A percentile compares a stretch with the other conserved stretches of the same genome.
phyloP scores from a whole-genome alignment of 805 yeast genomes.

The Kuraishia piskuri region DNA sequence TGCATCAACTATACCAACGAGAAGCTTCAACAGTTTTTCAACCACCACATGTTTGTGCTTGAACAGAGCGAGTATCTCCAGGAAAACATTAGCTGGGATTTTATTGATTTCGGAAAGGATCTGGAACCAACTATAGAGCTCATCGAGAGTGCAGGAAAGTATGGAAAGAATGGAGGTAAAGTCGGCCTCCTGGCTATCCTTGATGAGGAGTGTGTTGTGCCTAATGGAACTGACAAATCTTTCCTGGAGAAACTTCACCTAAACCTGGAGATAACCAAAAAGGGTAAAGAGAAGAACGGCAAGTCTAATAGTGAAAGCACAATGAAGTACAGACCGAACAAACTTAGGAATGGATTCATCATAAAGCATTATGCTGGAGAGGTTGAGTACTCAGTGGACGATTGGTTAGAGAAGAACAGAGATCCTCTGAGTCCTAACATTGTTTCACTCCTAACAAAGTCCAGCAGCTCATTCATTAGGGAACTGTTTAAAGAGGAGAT shows the following conservation, averaged over 20 bases:
- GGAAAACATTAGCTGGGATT: slow-evolving; percentile 58
- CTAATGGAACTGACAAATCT: slow-evolving; percentile 75
- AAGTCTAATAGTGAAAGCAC: not conserved
- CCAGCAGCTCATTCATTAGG: slow-evolving; percentile 48
- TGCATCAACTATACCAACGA: slow-evolving; percentile 57
- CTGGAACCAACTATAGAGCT: slow-evolving; percentile 90
- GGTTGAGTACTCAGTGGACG: slow-evolving; percentile 87
- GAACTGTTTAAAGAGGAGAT: slow-evolving; percentile 39
- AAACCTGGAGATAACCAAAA: slow-evolving; percentile 45
- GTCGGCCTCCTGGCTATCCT: slow-evolving; percentile 80
- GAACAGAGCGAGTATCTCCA: slow-evolving; percentile 53
- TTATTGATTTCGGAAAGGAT: slow-evolving; percentile 91
- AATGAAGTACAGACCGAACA: slow-evolving; percentile 59
- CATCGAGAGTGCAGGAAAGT: slow-evolving; percentile 57
- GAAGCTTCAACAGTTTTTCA: slow-evolving; percentile 51
- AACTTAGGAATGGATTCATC: slow-evolving; percentile 68
- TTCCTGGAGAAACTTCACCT: slow-evolving; percentile 72
- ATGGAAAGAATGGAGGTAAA: slow-evolving; percentile 3
- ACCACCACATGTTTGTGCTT: slow-evolving; percentile 51
- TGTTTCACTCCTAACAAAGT: slow-evolving; percentile 37
- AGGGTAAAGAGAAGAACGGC: slow-evolving; percentile 5
- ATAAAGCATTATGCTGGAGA: slow-evolving; percentile 92
- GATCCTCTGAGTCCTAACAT: slow-evolving; percentile 85
- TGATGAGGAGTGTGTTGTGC: slow-evolving; percentile 94
- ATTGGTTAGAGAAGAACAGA: slow-evolving; percentile 91